These are phyloP conservation scores for Mucor saturninus DNA, from an alignment of 371 early-diverging fungal species.

Conservation along the genomic window DNA sequence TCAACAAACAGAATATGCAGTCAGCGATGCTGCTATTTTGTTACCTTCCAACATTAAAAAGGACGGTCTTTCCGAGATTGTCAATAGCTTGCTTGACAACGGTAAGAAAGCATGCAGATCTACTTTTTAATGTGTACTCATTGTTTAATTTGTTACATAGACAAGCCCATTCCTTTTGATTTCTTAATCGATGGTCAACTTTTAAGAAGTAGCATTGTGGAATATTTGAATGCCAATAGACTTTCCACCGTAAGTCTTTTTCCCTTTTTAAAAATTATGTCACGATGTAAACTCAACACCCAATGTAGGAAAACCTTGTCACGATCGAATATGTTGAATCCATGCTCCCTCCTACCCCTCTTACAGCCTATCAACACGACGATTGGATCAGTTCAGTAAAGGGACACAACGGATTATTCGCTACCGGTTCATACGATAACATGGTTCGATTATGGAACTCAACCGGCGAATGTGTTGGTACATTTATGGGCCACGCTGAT, in stretches of 20 bases:
- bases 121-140: background rate
- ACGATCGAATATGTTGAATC: constrained; percentile 92
- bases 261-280: background rate
- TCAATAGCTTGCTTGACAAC: constrained; percentile 81
- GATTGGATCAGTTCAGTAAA: constrained; percentile 92
- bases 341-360: constrained; percentile 81
- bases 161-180: constrained; percentile 86
- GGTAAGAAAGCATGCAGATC: constrained; percentile 31
- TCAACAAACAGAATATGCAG: constrained; percentile 71
- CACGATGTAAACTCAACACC: background rate
- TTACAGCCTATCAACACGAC: constrained; percentile 83
- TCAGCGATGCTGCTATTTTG: constrained; percentile 82
- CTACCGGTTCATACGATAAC: constrained; percentile 88
- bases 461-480: constrained; percentile 72
- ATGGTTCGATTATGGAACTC: constrained; percentile 83
- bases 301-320: constrained; percentile 76
- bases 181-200: constrained; percentile 91
- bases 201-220: constrained; percentile 74
- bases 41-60: constrained; percentile 85
- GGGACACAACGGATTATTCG: constrained; percentile 55
- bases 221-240: constrained; percentile 69
- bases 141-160: constrained; percentile 40
- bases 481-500: constrained; percentile 71
- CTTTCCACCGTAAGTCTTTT: constrained; percentile 75
- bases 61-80: constrained; percentile 89